Base-by-base conservation (phyloP, 2,329 filamentous ascomycete genomes). In the Calonectria henricotiae region DNA sequence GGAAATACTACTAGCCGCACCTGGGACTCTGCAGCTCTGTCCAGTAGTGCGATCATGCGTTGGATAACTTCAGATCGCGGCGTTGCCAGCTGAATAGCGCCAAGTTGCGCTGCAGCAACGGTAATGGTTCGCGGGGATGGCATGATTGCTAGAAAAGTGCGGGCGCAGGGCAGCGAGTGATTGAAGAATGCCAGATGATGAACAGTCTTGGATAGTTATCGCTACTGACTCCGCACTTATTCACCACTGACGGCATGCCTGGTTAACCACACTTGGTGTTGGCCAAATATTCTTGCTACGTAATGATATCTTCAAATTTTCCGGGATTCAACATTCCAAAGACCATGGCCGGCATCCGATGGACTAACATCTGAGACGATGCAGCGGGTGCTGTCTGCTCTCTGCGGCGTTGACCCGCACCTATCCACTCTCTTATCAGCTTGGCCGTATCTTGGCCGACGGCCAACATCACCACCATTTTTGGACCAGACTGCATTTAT, bases 71-170 rank as follows among this genome's bases (percentile, higher is more conserved):
- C 64, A 9, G 37, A 30, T 5, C 64, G 64, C n/a, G 17, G 30
- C 1, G 64, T 46, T 32, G 30, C 37, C 15, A 44, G 64, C n/a
- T 67, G 64, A 15, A 41, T 47, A 6, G 64, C 41, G 12, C 64
- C 64, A 5, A 67, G 23, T n/a, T 67, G 64, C 1, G 64, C 64
- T 23, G 64, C 64, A 47, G 64, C 64, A n/a, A 67, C 64, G 2
- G 55, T 60, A 20, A 60, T 60, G 4, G 39, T 43, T 41, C 55
- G 55, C 5, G 55, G 25, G 25, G 37, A 7, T 8, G 55, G 2
- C 55, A 60, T 60, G 17, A 6, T 30, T 37, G 9, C 35, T 13
- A 3, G 35, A 30, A 30, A 37, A 37, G 5, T 37, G 35, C 12
- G 12, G 12, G 8, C 12, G 35, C 35, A 37, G 11, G 35, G 35